Evolutionary conservation across 192 early-diverging fungal genomes (phyloP).

Genomic region (Backusella parvicylindrica): DNA sequence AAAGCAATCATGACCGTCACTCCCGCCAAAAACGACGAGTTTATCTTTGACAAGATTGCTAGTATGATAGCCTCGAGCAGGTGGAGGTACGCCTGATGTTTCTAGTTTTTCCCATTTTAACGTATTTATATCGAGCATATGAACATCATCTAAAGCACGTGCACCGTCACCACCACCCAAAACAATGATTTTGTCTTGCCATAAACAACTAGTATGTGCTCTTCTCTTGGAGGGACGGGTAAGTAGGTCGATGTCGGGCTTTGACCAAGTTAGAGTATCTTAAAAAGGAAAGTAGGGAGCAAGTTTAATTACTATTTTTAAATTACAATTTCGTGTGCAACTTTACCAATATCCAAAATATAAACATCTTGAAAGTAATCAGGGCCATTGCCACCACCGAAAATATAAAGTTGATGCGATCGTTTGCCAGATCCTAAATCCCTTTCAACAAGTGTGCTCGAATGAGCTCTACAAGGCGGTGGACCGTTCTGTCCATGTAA

Average conservation of each 20-base stretch:
- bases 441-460: constrained; percentile 63
- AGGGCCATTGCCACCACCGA: constrained; percentile 87
- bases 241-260: constrained; percentile 49
- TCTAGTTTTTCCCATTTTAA: constrained; percentile 60
- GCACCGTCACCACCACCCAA: constrained; percentile 88
- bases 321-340: background rate
- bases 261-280: constrained; percentile 72
- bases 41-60: constrained; percentile 76
- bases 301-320: background rate
- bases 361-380: constrained; percentile 79
- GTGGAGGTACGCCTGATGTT: constrained; percentile 59
- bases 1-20: constrained; percentile 82
- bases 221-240: constrained; percentile 62
- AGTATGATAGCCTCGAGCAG: constrained; percentile 85
- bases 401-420: constrained; percentile 62
- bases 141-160: constrained; percentile 78
- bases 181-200: constrained; percentile 70
- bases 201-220: constrained; percentile 81
- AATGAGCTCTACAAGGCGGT: constrained; percentile 79
- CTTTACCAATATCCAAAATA: constrained; percentile 66
- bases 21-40: constrained; percentile 84
- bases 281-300: background rate
- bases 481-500: constrained; percentile 61
- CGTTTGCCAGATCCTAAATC: constrained; percentile 23
- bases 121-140: constrained; percentile 49